Conservation (phyloP, 2,329 filamentous ascomycete genomes). For the Tolypocladium sp. region DNA sequence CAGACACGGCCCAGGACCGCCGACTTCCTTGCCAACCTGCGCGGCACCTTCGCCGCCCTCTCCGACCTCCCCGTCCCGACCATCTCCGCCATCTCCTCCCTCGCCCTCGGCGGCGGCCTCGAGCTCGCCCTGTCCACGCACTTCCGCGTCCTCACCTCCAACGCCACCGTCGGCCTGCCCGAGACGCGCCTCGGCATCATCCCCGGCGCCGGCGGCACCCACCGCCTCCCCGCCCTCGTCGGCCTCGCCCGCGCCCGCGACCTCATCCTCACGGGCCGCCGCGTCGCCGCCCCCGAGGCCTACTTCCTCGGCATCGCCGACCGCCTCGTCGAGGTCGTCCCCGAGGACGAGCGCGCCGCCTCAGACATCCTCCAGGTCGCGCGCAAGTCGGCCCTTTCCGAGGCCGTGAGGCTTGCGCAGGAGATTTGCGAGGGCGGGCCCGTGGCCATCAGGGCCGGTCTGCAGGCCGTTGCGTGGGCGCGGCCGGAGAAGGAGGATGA, state of each 20-base stretch:
- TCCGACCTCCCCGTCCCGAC: slow-evolving; percentile 76
- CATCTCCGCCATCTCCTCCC: slow-evolving; percentile 75
- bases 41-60: slow-evolving; percentile 65
- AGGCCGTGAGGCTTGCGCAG: slow-evolving; percentile 68
- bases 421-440: slow-evolving; percentile 89
- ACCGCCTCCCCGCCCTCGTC: slow-evolving; percentile 74
- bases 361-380: slow-evolving; percentile 44
- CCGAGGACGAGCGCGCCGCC: slow-evolving; percentile 38
- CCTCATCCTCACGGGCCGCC: slow-evolving; percentile 80
- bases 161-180: slow-evolving; percentile 70
- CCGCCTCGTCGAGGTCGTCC: slow-evolving; percentile 72
- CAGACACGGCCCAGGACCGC: slow-evolving; percentile 48
- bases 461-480: slow-evolving; percentile 68
- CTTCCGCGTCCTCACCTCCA: slow-evolving; percentile 78
- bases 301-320: slow-evolving; percentile 89
- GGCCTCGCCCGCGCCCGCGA: slow-evolving; percentile 78
- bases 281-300: slow-evolving; percentile 73
- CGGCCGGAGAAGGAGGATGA: slow-evolving; percentile 72
- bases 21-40: slow-evolving; percentile 68
- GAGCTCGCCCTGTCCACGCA: slow-evolving; percentile 86
- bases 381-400: slow-evolving; percentile 59
- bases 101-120: slow-evolving; percentile 86
- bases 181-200: slow-evolving; percentile 92
- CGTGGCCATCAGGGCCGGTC: slow-evolving; percentile 67
- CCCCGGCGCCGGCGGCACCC: slow-evolving; percentile 87